A percentile compares a stretch with the other conserved stretches of the same genome.
These are phyloP conservation scores for Jackrogersella multiformis DNA, from an alignment of 495 filamentous ascomycete species.

Conservation along the genomic window DNA sequence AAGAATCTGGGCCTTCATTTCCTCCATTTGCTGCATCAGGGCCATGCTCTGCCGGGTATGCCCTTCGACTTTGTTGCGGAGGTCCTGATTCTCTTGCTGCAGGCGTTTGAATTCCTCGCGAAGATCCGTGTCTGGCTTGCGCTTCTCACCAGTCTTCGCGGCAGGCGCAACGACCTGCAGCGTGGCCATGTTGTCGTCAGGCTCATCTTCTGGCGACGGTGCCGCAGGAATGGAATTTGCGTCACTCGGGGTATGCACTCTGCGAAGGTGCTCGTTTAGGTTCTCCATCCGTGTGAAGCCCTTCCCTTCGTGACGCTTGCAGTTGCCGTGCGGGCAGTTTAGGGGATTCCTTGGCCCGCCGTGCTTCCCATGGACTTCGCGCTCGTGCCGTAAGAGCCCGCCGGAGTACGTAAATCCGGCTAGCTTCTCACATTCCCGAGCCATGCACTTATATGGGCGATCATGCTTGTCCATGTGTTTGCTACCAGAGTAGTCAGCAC, in stretches of 20 bases:
- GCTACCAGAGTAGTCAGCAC: constrained; percentile 53
- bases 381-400: constrained; percentile 84
- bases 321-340: constrained; percentile 80
- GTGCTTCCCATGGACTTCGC: constrained; percentile 89
- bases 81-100: constrained; percentile 62
- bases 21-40: constrained; percentile 30
- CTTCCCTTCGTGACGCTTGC: constrained; percentile 78
- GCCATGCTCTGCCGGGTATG: constrained; percentile 31
- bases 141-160: constrained; percentile 47
- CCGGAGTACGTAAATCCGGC: constrained; percentile 94
- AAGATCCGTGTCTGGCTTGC: constrained; percentile 65
- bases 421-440: constrained; percentile 82
- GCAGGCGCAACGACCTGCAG: background rate
- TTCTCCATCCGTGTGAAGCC: constrained; percentile 91
- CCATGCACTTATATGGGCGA: constrained; percentile 83
- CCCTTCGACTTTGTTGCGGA: constrained; percentile 24
- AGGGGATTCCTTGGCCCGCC: constrained; percentile 81
- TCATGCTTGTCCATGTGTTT: constrained; percentile 99
- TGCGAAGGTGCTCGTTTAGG: constrained; percentile 83
- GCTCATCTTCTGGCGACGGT: constrained; percentile 36
- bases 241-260: constrained; percentile 69
- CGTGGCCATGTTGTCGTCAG: constrained; percentile 24
- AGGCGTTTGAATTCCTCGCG: constrained; percentile 56
- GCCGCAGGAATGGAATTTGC: constrained; percentile 32
- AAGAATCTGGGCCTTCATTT: background rate